Evolutionary conservation across 1,284 basidiomycete species (phyloP).

Genomic region (Agroathelia rolfsii): DNA sequence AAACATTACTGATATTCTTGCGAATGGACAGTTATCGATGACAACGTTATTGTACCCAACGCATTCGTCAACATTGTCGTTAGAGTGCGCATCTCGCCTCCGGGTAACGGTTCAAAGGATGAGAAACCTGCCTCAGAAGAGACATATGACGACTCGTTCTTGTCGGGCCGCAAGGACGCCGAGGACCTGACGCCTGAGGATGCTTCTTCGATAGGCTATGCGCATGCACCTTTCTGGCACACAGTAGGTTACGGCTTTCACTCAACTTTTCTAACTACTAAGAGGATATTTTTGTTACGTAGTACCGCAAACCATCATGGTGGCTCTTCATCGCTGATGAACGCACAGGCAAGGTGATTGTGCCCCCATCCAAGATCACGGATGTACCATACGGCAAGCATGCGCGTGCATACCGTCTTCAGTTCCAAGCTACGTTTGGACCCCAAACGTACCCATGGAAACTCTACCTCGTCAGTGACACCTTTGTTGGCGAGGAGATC

Average conservation of each 20-base stretch:
- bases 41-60: conserved; percentile 80
- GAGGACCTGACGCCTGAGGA: conserved; percentile 41
- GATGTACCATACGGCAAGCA: conserved; percentile 83
- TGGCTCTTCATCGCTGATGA: conserved; percentile 89
- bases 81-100: conserved; percentile 66
- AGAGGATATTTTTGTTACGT: conserved; percentile 5
- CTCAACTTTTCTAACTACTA: conserved; percentile 7
- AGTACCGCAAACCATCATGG: conserved; percentile 84
- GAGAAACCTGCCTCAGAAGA: conserved; percentile 38
- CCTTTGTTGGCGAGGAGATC: conserved; percentile 79
- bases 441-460: conserved; percentile 90
- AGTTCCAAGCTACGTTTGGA: conserved; percentile 96
- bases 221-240: conserved; percentile 89
- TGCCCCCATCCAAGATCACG: conserved; percentile 79
- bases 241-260: conserved; percentile 41
- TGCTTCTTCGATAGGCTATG: conserved; percentile 44
- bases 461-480: conserved; percentile 78
- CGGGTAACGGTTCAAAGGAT: conserved; percentile 21
- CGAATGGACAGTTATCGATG: conserved; percentile 92
- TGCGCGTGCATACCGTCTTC: conserved; percentile 82
- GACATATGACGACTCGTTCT: conserved; percentile 60
- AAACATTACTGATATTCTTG: too few species aligned
- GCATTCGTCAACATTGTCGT: conserved; percentile 85
- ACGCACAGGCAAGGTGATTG: conserved; percentile 83
- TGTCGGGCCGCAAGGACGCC: conserved; percentile 49